A percentile compares a stretch with the other conserved stretches of the same genome.
These are phyloP conservation scores for Skeletonema tropicum DNA, from an alignment of 108 stramenopile species.

Conservation along the genomic window DNA sequence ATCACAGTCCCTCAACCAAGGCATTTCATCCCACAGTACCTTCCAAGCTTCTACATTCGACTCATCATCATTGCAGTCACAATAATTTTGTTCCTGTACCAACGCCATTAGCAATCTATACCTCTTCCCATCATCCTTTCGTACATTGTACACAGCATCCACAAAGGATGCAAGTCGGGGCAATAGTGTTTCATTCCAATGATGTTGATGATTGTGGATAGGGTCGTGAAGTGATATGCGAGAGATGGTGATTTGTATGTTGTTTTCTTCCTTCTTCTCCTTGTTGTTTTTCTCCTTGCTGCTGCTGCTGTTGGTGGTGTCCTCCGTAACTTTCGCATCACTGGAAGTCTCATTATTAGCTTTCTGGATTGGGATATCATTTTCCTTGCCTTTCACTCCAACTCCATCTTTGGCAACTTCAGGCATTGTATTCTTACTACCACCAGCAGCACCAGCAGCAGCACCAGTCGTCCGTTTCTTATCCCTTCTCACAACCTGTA, in stretches of 20 bases:
- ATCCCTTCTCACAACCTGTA: conserved; percentile 68
- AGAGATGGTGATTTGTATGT: conserved; percentile 57
- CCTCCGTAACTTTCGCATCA: neutral
- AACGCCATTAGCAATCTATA: conserved; percentile 61
- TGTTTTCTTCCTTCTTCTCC: neutral
- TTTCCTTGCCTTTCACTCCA: conserved; percentile 4
- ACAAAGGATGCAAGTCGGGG: conserved; percentile 75
- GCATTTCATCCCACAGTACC: conserved; percentile 57
- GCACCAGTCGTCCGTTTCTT: neutral
- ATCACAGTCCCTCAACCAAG: conserved; percentile 67
- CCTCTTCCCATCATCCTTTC: conserved; percentile 66
- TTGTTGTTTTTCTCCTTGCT: conserved; percentile 2
- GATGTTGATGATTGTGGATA: conserved; percentile 54
- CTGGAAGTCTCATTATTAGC: too few species aligned
- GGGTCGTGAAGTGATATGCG: conserved; percentile 75
- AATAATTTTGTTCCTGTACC: conserved; percentile 24
- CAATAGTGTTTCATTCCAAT: conserved; percentile 63
- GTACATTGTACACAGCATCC: conserved; percentile 70
- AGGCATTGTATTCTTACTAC: neutral
- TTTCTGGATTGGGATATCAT: neutral
- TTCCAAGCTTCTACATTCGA: conserved; percentile 41
- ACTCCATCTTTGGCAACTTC: neutral
- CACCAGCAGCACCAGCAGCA: neutral
- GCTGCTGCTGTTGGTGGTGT: too few species aligned
- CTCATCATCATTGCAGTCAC: conserved; percentile 3